A percentile compares a stretch with the other conserved stretches of the same genome.
Conservation (phyloP, 1,284 basidiomycete genomes). For the Trichosporon coremiiforme region DNA sequence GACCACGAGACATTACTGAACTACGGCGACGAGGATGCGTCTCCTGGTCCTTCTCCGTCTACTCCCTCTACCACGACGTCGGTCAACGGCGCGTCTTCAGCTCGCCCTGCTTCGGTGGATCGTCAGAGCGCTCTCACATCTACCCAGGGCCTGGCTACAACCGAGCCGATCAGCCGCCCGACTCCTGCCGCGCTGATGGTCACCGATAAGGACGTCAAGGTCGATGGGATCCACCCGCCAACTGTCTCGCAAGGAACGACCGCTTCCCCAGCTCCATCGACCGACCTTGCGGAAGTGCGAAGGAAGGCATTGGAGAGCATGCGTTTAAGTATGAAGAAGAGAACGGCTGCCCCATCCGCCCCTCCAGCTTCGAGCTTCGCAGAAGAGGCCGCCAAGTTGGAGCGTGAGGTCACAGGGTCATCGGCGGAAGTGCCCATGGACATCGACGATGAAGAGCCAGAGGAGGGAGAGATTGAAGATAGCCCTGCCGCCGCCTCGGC, state of each 20-base stretch:
- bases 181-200: neutral
- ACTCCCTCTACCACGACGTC: neutral
- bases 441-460: conserved; percentile 38
- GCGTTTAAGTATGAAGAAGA: conserved; percentile 27
- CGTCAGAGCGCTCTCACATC: neutral
- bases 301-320: conserved; percentile 45
- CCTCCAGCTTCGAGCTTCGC: conserved; percentile 28
- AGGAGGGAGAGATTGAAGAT: conserved; percentile 49
- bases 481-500: neutral
- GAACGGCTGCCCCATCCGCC: neutral
- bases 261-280: conserved; percentile 21
- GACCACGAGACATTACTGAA: conserved; percentile 25
- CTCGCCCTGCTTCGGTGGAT: neutral
- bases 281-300: conserved; percentile 40
- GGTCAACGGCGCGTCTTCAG: neutral
- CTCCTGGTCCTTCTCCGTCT: neutral
- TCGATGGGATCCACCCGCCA: neutral
- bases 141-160: too few species aligned
- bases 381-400: conserved; percentile 41
- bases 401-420: conserved; percentile 40
- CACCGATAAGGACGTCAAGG: neutral
- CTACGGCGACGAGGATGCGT: conserved; percentile 34
- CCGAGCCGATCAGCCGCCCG: neutral
- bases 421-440: conserved; percentile 31
- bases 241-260: neutral